Evolutionary conservation across 2,329 filamentous ascomycete genomes (phyloP).

Genomic region (Epichloe coenophiala): DNA sequence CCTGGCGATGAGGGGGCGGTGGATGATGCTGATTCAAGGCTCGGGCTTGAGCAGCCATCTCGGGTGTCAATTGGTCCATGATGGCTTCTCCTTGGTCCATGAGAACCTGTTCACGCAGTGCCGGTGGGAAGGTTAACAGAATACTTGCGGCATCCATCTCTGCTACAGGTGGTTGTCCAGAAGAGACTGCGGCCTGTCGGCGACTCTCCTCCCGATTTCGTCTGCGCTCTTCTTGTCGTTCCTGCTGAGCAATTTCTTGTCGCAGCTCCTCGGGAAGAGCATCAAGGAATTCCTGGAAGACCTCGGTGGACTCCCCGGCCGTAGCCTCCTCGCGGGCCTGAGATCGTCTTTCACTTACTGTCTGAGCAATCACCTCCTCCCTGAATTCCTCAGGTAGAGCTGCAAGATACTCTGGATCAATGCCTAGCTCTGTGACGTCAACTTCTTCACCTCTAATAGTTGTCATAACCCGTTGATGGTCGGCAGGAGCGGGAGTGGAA

Average conservation of each 20-base stretch:
- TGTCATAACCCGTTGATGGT: constrained; percentile 52
- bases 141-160: constrained; percentile 94
- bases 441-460: constrained; percentile 76
- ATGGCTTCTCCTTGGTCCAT: constrained; percentile 86
- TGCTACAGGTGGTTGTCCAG: constrained; percentile 34
- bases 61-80: constrained; percentile 68
- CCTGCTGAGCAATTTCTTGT: constrained; percentile 79
- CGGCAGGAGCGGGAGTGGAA: constrained; percentile 1
- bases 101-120: constrained; percentile 72
- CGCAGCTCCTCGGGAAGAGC: constrained; percentile 84
- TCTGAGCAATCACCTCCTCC: constrained; percentile 89
- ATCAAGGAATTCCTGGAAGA: constrained; percentile 87
- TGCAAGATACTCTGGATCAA: constrained; percentile 86
- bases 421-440: constrained; percentile 88
- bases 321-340: constrained; percentile 57
- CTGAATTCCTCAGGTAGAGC: constrained; percentile 95
- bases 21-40: constrained; percentile 39
- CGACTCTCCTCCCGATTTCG: constrained; percentile 73
- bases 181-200: constrained; percentile 44
- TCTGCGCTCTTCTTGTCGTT: constrained; percentile 76
- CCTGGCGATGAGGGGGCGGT: constrained; percentile 15
- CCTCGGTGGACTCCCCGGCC: constrained; percentile 64
- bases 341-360: constrained; percentile 69
- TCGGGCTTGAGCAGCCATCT: constrained; percentile 76
- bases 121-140: constrained; percentile 75